Evolutionary conservation across 2,329 filamentous ascomycete species (phyloP).

Genomic region (Chaetomiaceae sp.): DNA sequence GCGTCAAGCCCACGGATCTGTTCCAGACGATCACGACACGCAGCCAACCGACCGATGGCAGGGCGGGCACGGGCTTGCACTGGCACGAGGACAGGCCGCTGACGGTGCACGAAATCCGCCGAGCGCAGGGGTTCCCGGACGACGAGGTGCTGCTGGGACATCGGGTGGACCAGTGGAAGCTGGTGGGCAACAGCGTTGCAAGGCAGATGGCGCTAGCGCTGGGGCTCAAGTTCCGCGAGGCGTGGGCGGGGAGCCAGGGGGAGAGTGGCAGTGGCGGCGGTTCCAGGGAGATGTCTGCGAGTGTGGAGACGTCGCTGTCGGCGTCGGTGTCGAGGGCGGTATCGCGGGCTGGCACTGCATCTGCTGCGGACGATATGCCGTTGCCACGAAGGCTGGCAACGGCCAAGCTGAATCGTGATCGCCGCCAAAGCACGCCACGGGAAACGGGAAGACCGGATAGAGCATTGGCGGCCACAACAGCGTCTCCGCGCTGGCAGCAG

Average conservation of each 20-base stretch:
- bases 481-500: too few species aligned
- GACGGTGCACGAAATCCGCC: constrained; percentile 59
- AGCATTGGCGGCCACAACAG: too few species aligned
- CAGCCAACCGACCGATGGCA: constrained; percentile 45
- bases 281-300: neutral
- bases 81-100: constrained; percentile 58
- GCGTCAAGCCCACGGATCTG: constrained; percentile 46
- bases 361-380: neutral
- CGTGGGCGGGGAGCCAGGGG: constrained; percentile 39
- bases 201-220: constrained; percentile 60
- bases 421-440: neutral
- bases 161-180: constrained; percentile 50
- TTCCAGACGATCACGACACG: constrained; percentile 59
- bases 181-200: constrained; percentile 73
- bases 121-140: constrained; percentile 66
- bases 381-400: neutral
- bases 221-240: constrained; percentile 57
- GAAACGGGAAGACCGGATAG: neutral
- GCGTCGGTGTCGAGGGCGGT: too few species aligned
- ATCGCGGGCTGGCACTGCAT: too few species aligned
- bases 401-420: neutral
- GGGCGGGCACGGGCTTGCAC: constrained; percentile 53
- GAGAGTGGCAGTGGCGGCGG: constrained; percentile 19
- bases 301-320: neutral
- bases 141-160: constrained; percentile 62